These are phyloP conservation scores for Eucalyptus pauciflora DNA, from an alignment of 345 rosid species.

Conservation along the genomic window DNA sequence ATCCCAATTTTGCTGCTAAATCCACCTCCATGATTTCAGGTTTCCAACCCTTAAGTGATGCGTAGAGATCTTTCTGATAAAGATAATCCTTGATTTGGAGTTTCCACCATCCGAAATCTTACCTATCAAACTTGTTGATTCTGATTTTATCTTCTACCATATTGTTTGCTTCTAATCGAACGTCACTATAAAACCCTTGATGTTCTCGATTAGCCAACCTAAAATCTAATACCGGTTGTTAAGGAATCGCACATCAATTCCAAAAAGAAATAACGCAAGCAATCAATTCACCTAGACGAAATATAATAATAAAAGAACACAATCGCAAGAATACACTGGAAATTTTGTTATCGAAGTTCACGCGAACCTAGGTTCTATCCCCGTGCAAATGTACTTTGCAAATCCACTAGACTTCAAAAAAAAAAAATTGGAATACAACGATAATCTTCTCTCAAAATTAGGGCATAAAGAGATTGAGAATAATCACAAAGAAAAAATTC, in stretches of 20 bases:
- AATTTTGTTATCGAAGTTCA: too few relatives aligned
- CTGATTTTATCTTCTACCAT: rapidly evolving
- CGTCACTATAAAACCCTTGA: background rate
- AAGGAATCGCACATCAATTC: rapidly evolving
- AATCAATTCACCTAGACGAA: rapidly evolving
- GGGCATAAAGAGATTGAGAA: background rate
- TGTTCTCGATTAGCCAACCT: background rate
- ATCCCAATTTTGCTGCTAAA: rapidly evolving
- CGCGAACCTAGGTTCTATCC: rapidly evolving
- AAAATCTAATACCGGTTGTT: rapidly evolving
- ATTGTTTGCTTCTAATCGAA: rapidly evolving
- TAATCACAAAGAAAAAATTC: too few relatives aligned
- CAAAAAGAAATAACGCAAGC: too few relatives aligned
- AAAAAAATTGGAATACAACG: rapidly evolving
- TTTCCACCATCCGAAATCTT: background rate
- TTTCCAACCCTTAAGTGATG: background rate
- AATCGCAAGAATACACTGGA: rapidly evolving
- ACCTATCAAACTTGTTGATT: rapidly evolving
- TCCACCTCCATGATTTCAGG: too few relatives aligned
- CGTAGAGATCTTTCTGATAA: background rate
- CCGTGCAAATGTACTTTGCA: rapidly evolving
- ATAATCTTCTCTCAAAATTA: too few relatives aligned
- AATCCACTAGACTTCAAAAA: too few relatives aligned
- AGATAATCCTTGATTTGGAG: background rate
- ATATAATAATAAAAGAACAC: too few relatives aligned